Percentiles rank a stretch among this genome's conserved stretches.
Evolutionary conservation across 23 red algal species (phyloP).

Genomic region (Chondrus crispus): DNA sequence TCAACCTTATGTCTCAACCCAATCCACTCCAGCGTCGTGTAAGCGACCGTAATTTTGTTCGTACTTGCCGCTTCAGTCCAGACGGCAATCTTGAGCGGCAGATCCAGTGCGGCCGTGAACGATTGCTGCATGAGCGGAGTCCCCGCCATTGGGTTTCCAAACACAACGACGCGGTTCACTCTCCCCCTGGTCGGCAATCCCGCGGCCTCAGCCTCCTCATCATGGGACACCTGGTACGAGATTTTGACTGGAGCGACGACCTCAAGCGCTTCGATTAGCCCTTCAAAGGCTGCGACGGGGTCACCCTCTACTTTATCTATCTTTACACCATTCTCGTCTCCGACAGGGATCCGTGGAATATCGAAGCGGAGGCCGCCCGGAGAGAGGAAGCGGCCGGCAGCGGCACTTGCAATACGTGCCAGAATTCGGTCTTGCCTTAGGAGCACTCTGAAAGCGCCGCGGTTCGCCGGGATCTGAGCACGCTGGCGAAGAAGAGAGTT

Average conservation of each 20-base stretch:
- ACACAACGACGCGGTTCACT: not conserved
- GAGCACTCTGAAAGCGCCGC: not conserved
- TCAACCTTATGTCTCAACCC: not conserved
- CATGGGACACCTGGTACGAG: not conserved
- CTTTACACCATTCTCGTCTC: not conserved
- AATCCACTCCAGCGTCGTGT: not conserved
- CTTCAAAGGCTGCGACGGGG: not conserved
- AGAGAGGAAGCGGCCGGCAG: not conserved
- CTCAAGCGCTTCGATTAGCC: not conserved
- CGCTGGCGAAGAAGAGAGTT: not conserved
- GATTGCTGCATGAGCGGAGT: not conserved
- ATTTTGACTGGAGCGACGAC: not conserved
- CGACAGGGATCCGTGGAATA: not conserved
- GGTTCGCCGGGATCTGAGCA: not conserved
- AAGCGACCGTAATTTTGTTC: not conserved
- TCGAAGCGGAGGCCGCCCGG: not conserved
- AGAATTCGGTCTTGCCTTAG: not conserved
- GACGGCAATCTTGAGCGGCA: conserved; percentile 4
- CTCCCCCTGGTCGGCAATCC: not conserved
- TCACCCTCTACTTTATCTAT: not conserved
- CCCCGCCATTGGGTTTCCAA: not conserved
- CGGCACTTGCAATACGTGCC: not conserved
- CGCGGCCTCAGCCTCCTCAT: not conserved
- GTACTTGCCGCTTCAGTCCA: not conserved
- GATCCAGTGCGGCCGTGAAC: not conserved